A percentile compares a stretch with the other conserved stretches of the same genome.
phyloP scores from a whole-genome alignment of 2,329 filamentous ascomycete species.

The Rasamsonia emersonii region DNA sequence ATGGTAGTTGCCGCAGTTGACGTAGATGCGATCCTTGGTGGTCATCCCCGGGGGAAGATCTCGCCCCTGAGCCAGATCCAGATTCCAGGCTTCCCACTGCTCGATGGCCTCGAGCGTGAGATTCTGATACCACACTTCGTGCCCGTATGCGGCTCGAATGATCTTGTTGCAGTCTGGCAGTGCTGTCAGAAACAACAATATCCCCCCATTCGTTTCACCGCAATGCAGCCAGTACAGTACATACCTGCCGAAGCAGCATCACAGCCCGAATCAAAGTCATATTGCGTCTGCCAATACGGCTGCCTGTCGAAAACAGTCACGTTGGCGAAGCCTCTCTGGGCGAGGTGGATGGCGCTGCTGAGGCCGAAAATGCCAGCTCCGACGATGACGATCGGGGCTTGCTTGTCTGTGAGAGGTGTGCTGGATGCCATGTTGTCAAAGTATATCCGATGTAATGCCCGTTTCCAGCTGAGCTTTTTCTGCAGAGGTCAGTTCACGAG shows the following conservation, averaged over 20 bases:
- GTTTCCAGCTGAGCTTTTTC: too few relatives aligned
- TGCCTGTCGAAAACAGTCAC: slow-evolving; percentile 44
- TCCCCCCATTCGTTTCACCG: not conserved
- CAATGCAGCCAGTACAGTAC: not conserved
- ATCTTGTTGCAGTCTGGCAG: slow-evolving; percentile 38
- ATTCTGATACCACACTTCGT: slow-evolving; percentile 39
- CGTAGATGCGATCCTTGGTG: slow-evolving; percentile 27
- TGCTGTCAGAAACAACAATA: not conserved
- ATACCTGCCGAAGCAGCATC: slow-evolving; percentile 38
- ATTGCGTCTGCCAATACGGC: slow-evolving; percentile 31
- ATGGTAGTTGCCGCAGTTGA: slow-evolving; percentile 28
- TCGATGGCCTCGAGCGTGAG: slow-evolving; percentile 36
- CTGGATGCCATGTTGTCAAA: slow-evolving; percentile 1
- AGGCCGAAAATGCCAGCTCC: slow-evolving; percentile 21
- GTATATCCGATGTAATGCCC: too few relatives aligned
- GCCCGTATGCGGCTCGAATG: slow-evolving; percentile 35
- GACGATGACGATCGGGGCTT: slow-evolving; percentile 18
- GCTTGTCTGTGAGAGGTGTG: slow-evolving; percentile 9
- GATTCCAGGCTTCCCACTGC: slow-evolving; percentile 41
- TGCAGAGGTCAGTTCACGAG: too few relatives aligned
- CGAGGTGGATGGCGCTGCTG: slow-evolving; percentile 35
- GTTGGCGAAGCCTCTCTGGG: slow-evolving; percentile 37
- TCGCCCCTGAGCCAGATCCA: slow-evolving; percentile 11
- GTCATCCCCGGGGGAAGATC: slow-evolving; percentile 31
- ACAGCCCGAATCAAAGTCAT: slow-evolving; percentile 34